Evolutionary conservation across 1,284 basidiomycete species (phyloP).

Genomic region (Inonotus obliquus): DNA sequence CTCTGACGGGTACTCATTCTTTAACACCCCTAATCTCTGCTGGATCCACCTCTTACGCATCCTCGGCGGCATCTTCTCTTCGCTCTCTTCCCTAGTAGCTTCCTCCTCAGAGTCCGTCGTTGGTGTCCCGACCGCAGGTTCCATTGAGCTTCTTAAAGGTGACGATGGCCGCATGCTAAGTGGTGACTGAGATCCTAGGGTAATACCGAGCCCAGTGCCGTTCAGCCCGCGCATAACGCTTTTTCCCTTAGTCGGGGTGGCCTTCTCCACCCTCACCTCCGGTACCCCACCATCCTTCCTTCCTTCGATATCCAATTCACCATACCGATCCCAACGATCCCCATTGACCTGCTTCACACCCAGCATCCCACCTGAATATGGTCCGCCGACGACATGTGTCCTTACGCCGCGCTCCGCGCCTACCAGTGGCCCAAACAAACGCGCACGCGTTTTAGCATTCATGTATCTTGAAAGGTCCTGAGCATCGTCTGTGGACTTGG

Average conservation of each 20-base stretch:
- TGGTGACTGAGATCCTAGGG: background rate
- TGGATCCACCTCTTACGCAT: conserved; percentile 54
- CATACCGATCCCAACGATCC: conserved; percentile 10
- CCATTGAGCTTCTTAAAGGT: background rate
- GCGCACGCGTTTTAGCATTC: conserved; percentile 2
- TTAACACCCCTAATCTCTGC: conserved; percentile 25
- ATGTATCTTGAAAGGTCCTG: background rate
- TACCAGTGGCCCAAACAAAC: conserved; percentile 57
- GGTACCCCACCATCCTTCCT: background rate
- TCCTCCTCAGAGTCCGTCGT: conserved; percentile 10
- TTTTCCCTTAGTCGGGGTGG: background rate
- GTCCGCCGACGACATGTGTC: conserved; percentile 45
- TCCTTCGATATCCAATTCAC: background rate
- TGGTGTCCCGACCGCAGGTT: background rate
- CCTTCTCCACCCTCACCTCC: conserved; percentile 3
- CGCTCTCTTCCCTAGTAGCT: conserved; percentile 25
- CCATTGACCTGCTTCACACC: conserved; percentile 51
- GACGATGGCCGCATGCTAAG: background rate
- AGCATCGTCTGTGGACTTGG: background rate
- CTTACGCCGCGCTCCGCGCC: conserved; percentile 65
- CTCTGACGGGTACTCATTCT: background rate
- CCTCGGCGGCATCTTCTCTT: conserved; percentile 55
- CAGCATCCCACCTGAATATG: conserved; percentile 52
- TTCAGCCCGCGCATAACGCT: background rate
- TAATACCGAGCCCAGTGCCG: background rate